Percentiles rank a stretch among this genome's conserved stretches.
Conservation (phyloP, 2,329 filamentous ascomycete species). For the Kalmusia sp. region DNA sequence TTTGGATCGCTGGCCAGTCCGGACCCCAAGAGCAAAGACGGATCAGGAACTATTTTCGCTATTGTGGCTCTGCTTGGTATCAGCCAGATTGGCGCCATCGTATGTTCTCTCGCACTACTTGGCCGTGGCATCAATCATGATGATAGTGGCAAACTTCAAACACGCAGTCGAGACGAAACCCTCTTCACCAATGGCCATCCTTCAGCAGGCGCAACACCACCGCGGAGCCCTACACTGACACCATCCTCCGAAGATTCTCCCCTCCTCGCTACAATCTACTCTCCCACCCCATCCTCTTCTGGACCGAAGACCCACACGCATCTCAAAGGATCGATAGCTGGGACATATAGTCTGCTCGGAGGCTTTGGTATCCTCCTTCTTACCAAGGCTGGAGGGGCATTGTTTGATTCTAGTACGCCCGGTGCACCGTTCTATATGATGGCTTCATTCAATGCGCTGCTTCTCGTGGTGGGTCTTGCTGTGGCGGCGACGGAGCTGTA, state of each 20-base stretch:
- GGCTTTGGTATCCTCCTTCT: conserved; percentile 88
- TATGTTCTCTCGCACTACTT: conserved; percentile 90
- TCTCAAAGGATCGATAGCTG: conserved; percentile 92
- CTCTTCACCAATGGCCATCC: conserved; percentile 30
- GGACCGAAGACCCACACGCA: conserved; percentile 51
- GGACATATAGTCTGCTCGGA: conserved; percentile 90
- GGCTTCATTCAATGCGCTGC: conserved; percentile 80
- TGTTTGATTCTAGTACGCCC: conserved; percentile 78
- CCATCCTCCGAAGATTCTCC: conserved; percentile 38
- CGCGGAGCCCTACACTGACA: conserved; percentile 36
- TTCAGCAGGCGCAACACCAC: conserved; percentile 43
- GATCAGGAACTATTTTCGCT: conserved; percentile 73
- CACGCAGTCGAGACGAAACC: conserved; percentile 12
- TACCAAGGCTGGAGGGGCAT: conserved; percentile 85
- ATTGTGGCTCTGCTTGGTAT: conserved; percentile 83
- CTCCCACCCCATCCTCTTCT: conserved; percentile 12
- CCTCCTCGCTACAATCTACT: conserved; percentile 26
- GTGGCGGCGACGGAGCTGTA: conserved; percentile 22
- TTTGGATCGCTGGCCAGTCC: conserved; percentile 82
- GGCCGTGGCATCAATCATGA: conserved; percentile 76
- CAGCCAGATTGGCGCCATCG: conserved; percentile 95
- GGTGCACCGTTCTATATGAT: conserved; percentile 95
- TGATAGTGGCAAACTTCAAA: conserved; percentile 31
- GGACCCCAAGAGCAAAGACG: conserved; percentile 74
- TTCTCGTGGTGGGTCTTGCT: conserved; percentile 61